Percentiles rank a stretch among this genome's conserved stretches.
Evolutionary conservation across 2,329 filamentous ascomycete species (phyloP).

Genomic region (Thermothelomyces thermophilus): DNA sequence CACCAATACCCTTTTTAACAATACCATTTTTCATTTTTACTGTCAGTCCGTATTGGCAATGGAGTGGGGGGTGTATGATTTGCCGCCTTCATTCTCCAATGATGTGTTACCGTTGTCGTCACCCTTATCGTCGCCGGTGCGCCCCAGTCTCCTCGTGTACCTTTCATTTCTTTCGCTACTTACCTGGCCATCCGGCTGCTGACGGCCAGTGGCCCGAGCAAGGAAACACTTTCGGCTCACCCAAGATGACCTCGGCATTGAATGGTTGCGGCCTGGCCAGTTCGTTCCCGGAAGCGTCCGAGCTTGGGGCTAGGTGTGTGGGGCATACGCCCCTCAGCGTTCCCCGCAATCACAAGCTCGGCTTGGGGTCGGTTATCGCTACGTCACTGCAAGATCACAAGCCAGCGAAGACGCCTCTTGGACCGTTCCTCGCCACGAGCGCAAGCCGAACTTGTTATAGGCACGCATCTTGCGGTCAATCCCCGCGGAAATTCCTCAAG

Average conservation of each 20-base stretch:
- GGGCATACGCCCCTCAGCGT: constrained; percentile 11
- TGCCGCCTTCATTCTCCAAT: no score
- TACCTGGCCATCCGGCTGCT: not conserved
- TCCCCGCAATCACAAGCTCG: constrained; percentile 55
- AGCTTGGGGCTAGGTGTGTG: constrained; percentile 11
- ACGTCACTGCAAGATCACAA: constrained; percentile 32
- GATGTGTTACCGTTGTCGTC: no score
- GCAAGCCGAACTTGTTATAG: not conserved
- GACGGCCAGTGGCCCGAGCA: not conserved
- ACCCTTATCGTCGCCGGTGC: not conserved
- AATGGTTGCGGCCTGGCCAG: constrained; percentile 2
- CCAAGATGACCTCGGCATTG: constrained; percentile 18
- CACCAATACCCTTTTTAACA: not conserved
- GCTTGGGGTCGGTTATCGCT: constrained; percentile 42
- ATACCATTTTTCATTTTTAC: not conserved
- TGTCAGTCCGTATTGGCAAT: no score
- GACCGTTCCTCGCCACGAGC: not conserved
- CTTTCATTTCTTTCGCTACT: no score
- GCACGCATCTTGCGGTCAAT: not conserved
- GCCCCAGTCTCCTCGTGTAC: not conserved
- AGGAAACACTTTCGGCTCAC: not conserved
- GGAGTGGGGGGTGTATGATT: no score
- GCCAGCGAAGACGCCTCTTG: constrained; percentile 10
- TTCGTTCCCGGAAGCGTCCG: constrained; percentile 25
- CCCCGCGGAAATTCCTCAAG: not conserved